Evolutionary conservation across 768 basidiomycete genomes (phyloP), one percentile per base, ranked within the genome.

Genomic region (Kwoniella newhampshirensis): DNA sequence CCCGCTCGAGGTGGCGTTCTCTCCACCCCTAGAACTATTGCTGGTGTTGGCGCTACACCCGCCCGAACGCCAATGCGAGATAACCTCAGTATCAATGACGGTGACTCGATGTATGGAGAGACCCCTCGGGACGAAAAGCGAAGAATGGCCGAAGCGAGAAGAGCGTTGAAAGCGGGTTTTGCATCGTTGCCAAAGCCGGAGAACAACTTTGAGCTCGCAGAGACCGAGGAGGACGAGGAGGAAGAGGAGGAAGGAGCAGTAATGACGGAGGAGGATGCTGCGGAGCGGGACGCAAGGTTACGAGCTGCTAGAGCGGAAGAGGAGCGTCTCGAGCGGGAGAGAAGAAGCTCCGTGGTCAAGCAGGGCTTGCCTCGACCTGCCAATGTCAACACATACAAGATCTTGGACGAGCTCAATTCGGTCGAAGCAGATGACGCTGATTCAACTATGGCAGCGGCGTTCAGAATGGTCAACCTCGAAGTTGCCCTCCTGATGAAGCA

Each of bases 21-120:
- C 12, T 80, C 79, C 1, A 87, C 86, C 0, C 86, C 87, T 21
- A 80, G 81, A 27, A 68, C 77, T 9, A 66, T 64, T 4, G 63
- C 46, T 8, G 74, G 70, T 4, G 70, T 69, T 25, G 77, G 77
- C 11, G 83, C 84, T 0, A 96, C 94, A 0, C 92, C 93, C 2
- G 79, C 93, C 23, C 87, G 91, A 37, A 98, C 96, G n/a, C 96
- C 96, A 5, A 81, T 92, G 79, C 86, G 93, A 36, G 96, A 99
- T 74, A 89, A 81, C 57, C 82, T 98, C 17, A 86, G 86, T 56
- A 91, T 99, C 78, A 99, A 99, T 74, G 81, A 85, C 1, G 84
- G 82, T 4, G 82, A 81, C 52, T 78, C 85, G 11, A 67, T 75
- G 9, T 78, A 81, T 60, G 84, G 82, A 11, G 81, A 82, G 48